Evolutionary conservation across 139 green algal species (phyloP), one percentile per base, ranked within the genome.

Genomic region (Haematococcus lacustris): DNA sequence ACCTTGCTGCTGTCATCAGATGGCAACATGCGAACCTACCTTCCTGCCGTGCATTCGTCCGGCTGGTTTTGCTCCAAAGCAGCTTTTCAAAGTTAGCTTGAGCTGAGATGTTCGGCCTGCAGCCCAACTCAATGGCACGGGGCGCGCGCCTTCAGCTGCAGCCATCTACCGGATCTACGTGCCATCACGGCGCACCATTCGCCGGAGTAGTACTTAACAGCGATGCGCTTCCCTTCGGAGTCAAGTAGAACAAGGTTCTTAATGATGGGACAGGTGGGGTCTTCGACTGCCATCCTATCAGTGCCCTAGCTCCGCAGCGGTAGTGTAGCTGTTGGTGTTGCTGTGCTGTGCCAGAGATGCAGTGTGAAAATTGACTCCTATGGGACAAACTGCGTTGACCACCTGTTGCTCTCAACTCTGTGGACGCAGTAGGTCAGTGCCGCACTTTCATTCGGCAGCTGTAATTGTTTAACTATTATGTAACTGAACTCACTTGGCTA

Each of bases 201-300:
- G 4, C 82, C 62, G 32, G 82, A 73, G 59, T 93, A 99, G 78
- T 99, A 99, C 79, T 98, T 97, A 34, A 99, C 94, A 17, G 93
- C 93, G 38, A 99, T 95, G 38, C 96, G 83, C 81, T 98, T 97
- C 37, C 96, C 96, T 53, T 99, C 96, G 17, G 87, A 87, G 77
- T 99, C 96, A 38, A 99, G 82, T 40, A 99, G 76, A 9, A 99
- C 62, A 39, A 99, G 76, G 68, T 92, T 96, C 70, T 94, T 94
- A 0, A 99, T 83, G 17, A 92, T 70, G n/a, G 95, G 95, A 13
- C 74, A 78, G 0, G 86, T 89, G 38, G 83, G 68, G 60, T 91
- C 86, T 0, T 85, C 43, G 1, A 43, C 25, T 17, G 74, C 73
- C 39, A 68, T 68, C 9, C 43, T 53, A n/a, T n/a, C n/a, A n/a